Conservation (phyloP, 345 rosid genomes). For the Linum tenue region DNA sequence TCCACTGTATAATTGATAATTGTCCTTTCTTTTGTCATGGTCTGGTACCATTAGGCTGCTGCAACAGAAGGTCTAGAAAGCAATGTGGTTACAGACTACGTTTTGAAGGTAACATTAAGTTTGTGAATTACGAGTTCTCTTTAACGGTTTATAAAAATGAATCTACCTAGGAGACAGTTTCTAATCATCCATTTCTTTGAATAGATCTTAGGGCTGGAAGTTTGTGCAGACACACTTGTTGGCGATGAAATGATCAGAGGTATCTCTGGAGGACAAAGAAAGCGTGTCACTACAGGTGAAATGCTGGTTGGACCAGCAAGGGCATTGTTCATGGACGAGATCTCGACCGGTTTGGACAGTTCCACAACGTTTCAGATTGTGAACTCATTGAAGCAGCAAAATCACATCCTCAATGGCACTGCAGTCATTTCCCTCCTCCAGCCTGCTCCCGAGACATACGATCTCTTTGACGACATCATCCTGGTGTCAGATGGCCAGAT, state of each 20-base stretch:
- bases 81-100: slow-evolving; percentile 2
- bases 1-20: not conserved
- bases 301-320: not conserved
- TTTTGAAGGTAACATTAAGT: slow-evolving; percentile 1
- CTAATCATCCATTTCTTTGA: not conserved
- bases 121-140: not conserved
- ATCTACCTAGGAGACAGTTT: not conserved
- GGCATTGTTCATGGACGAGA: slow-evolving; percentile 6
- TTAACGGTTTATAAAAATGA: not conserved
- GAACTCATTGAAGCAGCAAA: slow-evolving; percentile 1
- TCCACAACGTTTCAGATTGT: slow-evolving; percentile 1
- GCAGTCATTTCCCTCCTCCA: slow-evolving; percentile 2
- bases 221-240: slow-evolving; percentile 1
- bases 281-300: slow-evolving; percentile 2
- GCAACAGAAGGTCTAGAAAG: slow-evolving; percentile 1
- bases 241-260: slow-evolving; percentile 6
- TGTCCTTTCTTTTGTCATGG: not conserved
- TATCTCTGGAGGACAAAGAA: slow-evolving; percentile 3
- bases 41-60: not conserved
- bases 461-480: slow-evolving; percentile 2
- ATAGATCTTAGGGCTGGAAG: slow-evolving; percentile 1
- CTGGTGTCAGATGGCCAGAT: not conserved
- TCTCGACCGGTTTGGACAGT: slow-evolving; percentile 3
- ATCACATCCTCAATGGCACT: not conserved
- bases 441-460: slow-evolving; percentile 5